Conservation (phyloP, 75 land plant genomes). For the Cryptomeria japonica region DNA sequence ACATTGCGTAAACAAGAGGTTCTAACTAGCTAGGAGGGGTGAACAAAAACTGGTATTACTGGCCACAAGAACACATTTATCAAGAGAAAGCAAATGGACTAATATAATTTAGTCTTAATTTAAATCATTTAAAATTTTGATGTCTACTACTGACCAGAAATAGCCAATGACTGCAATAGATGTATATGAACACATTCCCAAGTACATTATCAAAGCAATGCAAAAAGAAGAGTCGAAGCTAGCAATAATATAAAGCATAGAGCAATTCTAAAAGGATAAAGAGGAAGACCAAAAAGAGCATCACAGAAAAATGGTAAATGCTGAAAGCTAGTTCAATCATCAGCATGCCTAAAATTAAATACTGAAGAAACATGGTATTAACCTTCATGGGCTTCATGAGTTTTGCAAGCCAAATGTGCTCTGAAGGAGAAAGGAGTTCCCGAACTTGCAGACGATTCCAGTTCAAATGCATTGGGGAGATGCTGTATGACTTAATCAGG, state of each 20-base stretch:
- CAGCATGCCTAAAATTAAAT: neutral
- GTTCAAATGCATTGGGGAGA: constrained; percentile 51
- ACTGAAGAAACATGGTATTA: neutral
- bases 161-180: neutral
- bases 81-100: neutral
- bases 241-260: neutral
- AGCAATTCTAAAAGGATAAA: neutral
- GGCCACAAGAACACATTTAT: neutral
- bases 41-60: neutral
- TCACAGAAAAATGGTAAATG: neutral
- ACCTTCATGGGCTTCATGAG: constrained; percentile 95
- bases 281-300: too few species aligned
- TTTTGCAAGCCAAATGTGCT: constrained; percentile 71
- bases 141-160: neutral
- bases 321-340: neutral
- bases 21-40: neutral
- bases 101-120: neutral
- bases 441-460: constrained; percentile 74
- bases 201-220: neutral
- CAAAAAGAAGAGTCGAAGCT: neutral
- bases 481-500: constrained; percentile 61
- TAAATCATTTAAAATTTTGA: neutral
- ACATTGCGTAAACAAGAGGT: neutral
- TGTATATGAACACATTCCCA: neutral
- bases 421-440: constrained; percentile 58